Evolutionary conservation across 257 asterid genomes (phyloP).

Genomic region (Solanum corneliomulleri): DNA sequence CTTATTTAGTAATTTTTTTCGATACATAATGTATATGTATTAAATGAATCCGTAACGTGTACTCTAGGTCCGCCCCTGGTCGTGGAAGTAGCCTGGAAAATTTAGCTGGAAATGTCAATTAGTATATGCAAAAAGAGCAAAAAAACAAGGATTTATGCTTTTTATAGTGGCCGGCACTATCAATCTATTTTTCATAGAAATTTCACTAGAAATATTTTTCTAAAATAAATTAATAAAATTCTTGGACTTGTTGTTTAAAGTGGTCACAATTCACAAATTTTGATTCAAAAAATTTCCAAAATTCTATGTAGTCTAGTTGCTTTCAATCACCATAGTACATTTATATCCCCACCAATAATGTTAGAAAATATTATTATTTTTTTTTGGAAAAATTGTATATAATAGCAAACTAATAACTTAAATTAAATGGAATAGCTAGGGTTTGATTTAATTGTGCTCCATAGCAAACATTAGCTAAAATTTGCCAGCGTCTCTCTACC

Average conservation of each 20-base stretch:
- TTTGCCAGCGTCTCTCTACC: too few species aligned
- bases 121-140: constrained; percentile 11
- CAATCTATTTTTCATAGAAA: constrained; percentile 4
- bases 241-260: neutral
- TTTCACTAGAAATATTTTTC: neutral
- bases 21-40: neutral
- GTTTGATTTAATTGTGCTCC: too few species aligned
- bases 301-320: neutral
- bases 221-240: too few species aligned
- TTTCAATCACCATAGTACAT: neutral
- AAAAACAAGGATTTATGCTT: constrained; percentile 16
- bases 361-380: neutral
- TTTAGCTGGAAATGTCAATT: neutral
- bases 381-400: too few species aligned
- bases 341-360: neutral
- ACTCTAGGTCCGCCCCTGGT: neutral
- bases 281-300: neutral
- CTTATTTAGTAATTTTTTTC: neutral
- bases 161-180: constrained; percentile 41
- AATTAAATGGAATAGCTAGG: too few species aligned
- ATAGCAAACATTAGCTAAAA: too few species aligned
- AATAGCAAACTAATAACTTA: too few species aligned
- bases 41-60: neutral
- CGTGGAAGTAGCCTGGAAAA: neutral
- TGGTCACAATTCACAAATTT: neutral